Evolutionary conservation across 2,329 filamentous ascomycete species (phyloP).

Genomic region (Pezicula rhizophila): DNA sequence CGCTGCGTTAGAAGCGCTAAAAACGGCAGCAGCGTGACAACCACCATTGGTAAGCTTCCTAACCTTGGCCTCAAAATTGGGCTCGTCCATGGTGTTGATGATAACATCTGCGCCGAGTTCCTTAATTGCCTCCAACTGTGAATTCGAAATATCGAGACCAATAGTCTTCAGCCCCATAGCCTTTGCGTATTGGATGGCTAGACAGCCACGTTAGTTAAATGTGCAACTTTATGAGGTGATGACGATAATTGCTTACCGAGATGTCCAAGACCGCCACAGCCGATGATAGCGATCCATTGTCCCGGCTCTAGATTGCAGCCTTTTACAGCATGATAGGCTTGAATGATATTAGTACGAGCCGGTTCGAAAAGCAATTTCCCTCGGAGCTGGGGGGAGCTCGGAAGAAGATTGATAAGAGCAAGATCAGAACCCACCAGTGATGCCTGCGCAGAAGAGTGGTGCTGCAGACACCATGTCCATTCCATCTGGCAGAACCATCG

Average conservation of each 20-base stretch:
- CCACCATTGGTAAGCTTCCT: conserved; percentile 12
- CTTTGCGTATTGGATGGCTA: conserved; percentile 16
- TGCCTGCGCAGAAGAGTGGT: conserved; percentile 44
- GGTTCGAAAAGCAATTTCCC: no score
- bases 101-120: conserved; percentile 8
- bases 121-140: conserved; percentile 11
- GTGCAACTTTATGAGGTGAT: neutral
- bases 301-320: conserved; percentile 6
- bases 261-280: conserved; percentile 15
- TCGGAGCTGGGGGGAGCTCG: no score
- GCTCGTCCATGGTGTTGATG: conserved; percentile 12
- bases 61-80: conserved; percentile 10
- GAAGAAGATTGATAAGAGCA: no score
- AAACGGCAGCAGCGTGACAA: conserved; percentile 13
- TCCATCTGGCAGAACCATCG: conserved; percentile 32
- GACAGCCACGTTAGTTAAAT: neutral
- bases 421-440: conserved; percentile 34
- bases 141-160: conserved; percentile 12
- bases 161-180: conserved; percentile 12
- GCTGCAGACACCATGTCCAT: conserved; percentile 30
- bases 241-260: conserved; percentile 7
- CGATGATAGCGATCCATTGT: conserved; percentile 15
- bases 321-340: no score
- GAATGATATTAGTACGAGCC: no score
- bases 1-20: conserved; percentile 8